Conservation (phyloP, 83 land plant species). For the Thuja plicata region DNA sequence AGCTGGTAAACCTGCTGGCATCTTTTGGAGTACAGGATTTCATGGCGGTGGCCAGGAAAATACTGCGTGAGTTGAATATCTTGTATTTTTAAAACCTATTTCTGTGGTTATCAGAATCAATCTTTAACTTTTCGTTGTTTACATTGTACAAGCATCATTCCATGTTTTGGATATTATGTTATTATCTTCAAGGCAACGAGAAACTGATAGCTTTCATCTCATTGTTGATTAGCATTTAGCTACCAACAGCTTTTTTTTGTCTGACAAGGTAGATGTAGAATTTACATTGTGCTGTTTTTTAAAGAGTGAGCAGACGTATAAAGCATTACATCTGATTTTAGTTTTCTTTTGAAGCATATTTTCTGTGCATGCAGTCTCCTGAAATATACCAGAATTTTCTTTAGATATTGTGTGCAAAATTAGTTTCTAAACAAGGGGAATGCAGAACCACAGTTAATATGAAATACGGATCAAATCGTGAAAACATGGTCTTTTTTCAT, state of each 20-base stretch:
- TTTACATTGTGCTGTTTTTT: neutral
- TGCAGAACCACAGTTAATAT: neutral
- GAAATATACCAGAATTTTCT: neutral
- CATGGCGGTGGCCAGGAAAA: slow-evolving; percentile 97
- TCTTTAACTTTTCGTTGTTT: neutral
- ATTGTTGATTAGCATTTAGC: neutral
- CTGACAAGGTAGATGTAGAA: neutral
- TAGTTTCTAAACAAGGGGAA: neutral
- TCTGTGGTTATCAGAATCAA: neutral
- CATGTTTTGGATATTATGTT: neutral
- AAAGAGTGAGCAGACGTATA: neutral
- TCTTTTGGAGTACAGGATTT: slow-evolving; percentile 90
- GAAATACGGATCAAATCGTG: neutral
- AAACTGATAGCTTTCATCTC: neutral
- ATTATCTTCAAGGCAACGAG: neutral
- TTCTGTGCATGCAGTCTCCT: neutral
- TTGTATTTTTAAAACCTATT: neutral
- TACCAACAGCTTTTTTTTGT: neutral
- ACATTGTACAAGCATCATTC: neutral
- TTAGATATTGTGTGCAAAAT: neutral
- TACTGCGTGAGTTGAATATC: slow-evolving; percentile 60
- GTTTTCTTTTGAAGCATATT: neutral
- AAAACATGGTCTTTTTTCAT: neutral
- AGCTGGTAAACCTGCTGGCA: slow-evolving; percentile 97
- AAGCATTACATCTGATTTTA: neutral